A percentile compares a stretch with the other conserved stretches of the same genome.
Conservation (phyloP, 805 yeast species). For the Ogataea glucozyma region DNA sequence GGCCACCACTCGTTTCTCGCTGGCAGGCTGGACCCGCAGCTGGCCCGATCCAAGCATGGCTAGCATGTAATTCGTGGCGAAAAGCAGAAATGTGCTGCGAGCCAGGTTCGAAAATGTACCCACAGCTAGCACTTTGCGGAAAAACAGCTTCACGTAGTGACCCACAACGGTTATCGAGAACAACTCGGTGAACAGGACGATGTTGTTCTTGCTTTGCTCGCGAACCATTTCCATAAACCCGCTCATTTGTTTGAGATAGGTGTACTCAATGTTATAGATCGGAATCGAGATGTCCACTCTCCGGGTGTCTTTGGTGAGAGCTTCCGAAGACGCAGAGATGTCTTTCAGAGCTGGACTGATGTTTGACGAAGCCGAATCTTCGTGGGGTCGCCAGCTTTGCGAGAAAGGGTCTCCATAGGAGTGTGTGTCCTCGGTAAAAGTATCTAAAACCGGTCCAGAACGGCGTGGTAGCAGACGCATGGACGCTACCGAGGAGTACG, state of each 20-base stretch:
- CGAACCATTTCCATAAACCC: conserved; percentile 3
- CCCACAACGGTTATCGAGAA: conserved; percentile 13
- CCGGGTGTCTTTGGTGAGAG: conserved; percentile 24
- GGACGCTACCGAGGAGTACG: no score
- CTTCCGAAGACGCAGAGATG: conserved; percentile 12
- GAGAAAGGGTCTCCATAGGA: no score
- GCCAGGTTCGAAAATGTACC: conserved; percentile 12
- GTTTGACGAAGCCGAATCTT: no score
- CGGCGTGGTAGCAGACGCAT: no score
- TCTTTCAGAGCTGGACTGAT: no score
- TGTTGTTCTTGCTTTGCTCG: conserved; percentile 1
- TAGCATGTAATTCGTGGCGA: conserved; percentile 10
- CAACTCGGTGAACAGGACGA: conserved; percentile 12
- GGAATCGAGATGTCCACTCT: conserved; percentile 11
- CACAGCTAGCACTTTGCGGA: conserved; percentile 7
- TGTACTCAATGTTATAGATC: conserved; percentile 9
- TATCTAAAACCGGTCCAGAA: no score
- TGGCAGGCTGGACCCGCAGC: conserved; percentile 3
- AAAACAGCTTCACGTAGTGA: conserved; percentile 8
- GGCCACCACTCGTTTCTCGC: background rate
- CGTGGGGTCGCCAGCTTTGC: no score
- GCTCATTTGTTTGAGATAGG: conserved; percentile 5
- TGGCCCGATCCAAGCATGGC: conserved; percentile 9
- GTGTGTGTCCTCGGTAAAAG: no score
- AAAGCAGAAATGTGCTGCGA: conserved; percentile 12